Base-by-base conservation (phyloP, 345 rosid genomes). In the Melastoma malabathricum region DNA sequence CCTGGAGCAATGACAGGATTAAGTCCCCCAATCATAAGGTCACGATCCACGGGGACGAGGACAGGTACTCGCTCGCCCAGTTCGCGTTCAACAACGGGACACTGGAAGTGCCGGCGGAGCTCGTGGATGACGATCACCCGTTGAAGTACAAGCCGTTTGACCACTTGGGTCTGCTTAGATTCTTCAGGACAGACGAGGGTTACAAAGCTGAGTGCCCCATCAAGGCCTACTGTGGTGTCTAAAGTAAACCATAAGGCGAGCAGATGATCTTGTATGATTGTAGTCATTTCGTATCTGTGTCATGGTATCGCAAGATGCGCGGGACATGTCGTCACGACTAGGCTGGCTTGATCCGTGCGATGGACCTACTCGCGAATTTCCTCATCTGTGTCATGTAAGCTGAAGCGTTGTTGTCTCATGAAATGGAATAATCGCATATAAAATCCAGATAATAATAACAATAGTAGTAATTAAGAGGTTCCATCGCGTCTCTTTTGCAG, bases 1-100 rank as follows among this genome's bases (percentile, higher is more conserved):
- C 77, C 49, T 80, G 82, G 82, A 76, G 82, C 66, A 80, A 76
- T 31, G 82, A 75, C 52, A 64, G 82, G 64, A 44, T 76, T 46
- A 46, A 48, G 13, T 65, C 86, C 44, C 76, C 80, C 0, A 56
- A 50, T 14, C 86, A 76, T 58, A 34, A 69, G 52, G 86, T 80
- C 66, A 59, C 67, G 10, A 65, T 80, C 61, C 59, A 59, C 5
- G 78, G 69, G 50, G 56, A 57, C 1, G 58, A 50, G 15, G 76
- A 74, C 29, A 67, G 86, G 57, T 74, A 74, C 59, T 76, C 86
- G 2, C 50, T 71, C 13, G 82, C 69, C 15, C 39, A 60, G 43
- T 75, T 79, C 56, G 60, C 72, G 3, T 76, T 79, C 67, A 59
- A 66, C 49, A 49, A 19, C 15, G 85, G 77, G 41, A 49, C 50